Base-by-base conservation (phyloP, 352 stramenopile genomes). In the Globisporangium parvum region DNA sequence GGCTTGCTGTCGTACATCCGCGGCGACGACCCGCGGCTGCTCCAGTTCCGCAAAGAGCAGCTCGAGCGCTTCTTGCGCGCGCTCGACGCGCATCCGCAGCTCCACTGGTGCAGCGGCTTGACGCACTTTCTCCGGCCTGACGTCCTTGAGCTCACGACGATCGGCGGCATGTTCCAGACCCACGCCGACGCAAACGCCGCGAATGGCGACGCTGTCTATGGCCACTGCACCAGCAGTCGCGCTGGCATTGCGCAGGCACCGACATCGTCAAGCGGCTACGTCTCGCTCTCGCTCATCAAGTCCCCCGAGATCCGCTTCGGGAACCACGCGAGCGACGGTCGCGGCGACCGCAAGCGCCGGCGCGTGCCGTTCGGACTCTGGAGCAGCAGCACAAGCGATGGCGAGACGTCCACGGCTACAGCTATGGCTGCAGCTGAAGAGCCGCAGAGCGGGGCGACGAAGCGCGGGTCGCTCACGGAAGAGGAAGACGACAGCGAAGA, bases 261-360 rank as follows among this genome's bases (percentile, higher is more conserved):
- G 42, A 78, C 74, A 46, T 65, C 75, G 11, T 69, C 59, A 5
- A 77, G 70, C n/a, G 75, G 80, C 6, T 91, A 91, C 61, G 76
- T 91, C 31, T 91, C 80, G 37, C 66, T 91, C 21, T 91, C 80
- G 52, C 70, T 80, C 50, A 64, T 91, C 46, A 76, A 80, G 53
- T 91, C 80, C 50, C 80, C 78, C 11, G 73, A 91, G 63, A 88
- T 91, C 56, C 78, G 77, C 53, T 91, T 91, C 63, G 82, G 73
- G 53, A 76, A 84, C 50, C 65, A 73, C 48, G 48, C 58, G 11
- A 69, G 57, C n/a, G 62, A 84, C 59, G 63, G 57, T n/a, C 73
- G 71, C 21, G 74, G 75, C 11, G 66, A 83, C 63, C 77, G 75
- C 57, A 88, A 88, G 57, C 78, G 78, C 6, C 59, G 78, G 12